Percentiles rank a stretch among this genome's conserved stretches.
These are phyloP conservation scores for Huiozyma naganishii DNA, from an alignment of 805 yeast species.

Conservation along the genomic window DNA sequence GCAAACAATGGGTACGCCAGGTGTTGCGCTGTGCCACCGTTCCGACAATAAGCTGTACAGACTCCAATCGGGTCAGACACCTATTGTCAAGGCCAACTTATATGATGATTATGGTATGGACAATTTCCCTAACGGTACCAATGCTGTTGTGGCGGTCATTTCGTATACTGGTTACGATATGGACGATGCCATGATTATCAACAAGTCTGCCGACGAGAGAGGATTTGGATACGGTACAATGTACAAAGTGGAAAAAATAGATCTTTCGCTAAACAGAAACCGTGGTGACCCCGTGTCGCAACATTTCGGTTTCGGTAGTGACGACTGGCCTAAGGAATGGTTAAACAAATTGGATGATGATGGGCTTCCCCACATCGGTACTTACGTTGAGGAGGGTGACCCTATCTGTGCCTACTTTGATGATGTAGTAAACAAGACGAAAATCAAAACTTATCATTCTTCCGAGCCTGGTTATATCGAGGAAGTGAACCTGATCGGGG, in stretches of 20 bases:
- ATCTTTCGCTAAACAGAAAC: constrained; percentile 63
- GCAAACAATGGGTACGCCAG: constrained; percentile 99
- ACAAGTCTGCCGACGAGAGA: constrained; percentile 94
- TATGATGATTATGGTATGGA: constrained; percentile 97
- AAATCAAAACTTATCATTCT: constrained; percentile 85
- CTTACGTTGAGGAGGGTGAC: constrained; percentile 85
- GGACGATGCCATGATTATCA: constrained; percentile 99
- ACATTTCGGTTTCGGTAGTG: constrained; percentile 89
- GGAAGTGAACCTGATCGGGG: constrained; percentile 87
- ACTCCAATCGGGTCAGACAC: constrained; percentile 92
- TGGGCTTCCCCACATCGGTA: constrained; percentile 87
- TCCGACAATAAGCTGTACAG: constrained; percentile 91
- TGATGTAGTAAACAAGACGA: constrained; percentile 83
- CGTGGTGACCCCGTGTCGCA: constrained; percentile 92
- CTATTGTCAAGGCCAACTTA: constrained; percentile 85
- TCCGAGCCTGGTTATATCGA: constrained; percentile 91
- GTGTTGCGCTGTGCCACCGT: constrained; percentile 85
- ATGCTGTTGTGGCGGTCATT: constrained; percentile 97
- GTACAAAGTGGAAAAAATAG: constrained; percentile 88
- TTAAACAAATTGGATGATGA: constrained; percentile 77
- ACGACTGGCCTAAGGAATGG: constrained; percentile 90
- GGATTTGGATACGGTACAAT: constrained; percentile 97
- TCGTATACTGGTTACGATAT: constrained; percentile 98
- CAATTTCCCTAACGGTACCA: constrained; percentile 95
- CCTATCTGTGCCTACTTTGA: constrained; percentile 90